Conservation (phyloP, 2,329 filamentous ascomycete species). For the Xylaria sp. region DNA sequence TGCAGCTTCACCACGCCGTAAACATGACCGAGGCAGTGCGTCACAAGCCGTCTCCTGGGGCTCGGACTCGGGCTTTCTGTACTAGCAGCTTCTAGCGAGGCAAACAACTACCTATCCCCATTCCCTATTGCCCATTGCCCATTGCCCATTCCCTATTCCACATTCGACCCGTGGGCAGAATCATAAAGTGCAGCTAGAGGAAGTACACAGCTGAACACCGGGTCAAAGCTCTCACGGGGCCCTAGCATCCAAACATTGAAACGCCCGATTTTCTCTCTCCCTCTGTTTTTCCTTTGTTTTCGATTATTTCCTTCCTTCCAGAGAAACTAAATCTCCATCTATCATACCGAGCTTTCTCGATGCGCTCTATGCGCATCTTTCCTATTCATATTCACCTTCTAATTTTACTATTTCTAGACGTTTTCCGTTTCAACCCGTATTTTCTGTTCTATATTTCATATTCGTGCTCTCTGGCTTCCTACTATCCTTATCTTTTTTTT, state of each 20-base stretch:
- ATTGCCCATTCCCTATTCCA: neutral
- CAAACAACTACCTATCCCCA: neutral
- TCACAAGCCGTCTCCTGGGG: constrained; percentile 3
- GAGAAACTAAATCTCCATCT: too few species aligned
- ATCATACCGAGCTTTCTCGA: neutral
- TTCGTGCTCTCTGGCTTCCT: neutral
- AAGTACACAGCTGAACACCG: neutral
- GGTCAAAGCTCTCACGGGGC: constrained; percentile 9
- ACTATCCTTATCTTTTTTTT: neutral
- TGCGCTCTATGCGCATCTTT: neutral
- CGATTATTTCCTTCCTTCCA: neutral
- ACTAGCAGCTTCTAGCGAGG: neutral
- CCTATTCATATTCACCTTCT: neutral
- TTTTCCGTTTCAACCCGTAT: neutral
- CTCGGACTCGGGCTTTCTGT: neutral
- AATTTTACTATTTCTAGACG: neutral
- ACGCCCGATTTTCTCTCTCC: neutral
- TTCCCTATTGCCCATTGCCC: too few species aligned
- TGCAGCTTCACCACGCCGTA: neutral
- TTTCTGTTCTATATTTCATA: neutral
- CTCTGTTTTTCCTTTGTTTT: neutral
- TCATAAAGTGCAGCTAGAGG: neutral
- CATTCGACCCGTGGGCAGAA: neutral
- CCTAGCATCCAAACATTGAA: neutral
- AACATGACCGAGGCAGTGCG: neutral